Percentiles rank a stretch among this genome's conserved stretches.
These are phyloP conservation scores for Didymella keratinophila DNA, from an alignment of 2,329 filamentous ascomycete genomes.

Conservation along the genomic window DNA sequence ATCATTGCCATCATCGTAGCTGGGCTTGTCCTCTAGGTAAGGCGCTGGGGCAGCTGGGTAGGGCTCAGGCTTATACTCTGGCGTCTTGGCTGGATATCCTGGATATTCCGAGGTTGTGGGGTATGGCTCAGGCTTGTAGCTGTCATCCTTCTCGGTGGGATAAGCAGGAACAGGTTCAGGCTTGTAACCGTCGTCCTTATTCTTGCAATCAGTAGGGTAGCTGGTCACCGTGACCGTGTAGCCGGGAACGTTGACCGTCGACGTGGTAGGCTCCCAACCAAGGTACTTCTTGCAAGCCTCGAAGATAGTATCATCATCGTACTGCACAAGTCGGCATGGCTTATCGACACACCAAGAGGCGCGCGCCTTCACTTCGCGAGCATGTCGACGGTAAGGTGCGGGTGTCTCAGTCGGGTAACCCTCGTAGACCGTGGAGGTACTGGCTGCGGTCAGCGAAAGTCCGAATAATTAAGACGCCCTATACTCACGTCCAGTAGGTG, in stretches of 20 bases:
- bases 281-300: conserved; percentile 26
- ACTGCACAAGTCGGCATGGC: conserved; percentile 27
- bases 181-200: conserved; percentile 6
- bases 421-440: conserved; percentile 10
- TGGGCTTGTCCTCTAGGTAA: not conserved
- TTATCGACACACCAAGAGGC: conserved; percentile 23
- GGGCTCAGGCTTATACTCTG: not conserved
- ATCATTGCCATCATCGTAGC: conserved; percentile 4
- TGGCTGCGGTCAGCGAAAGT: not conserved
- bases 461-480: too few species aligned
- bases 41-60: not conserved
- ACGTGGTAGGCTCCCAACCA: not conserved
- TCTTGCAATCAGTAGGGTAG: conserved; percentile 19
- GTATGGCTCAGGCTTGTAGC: not conserved
- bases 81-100: not conserved
- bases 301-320: conserved; percentile 16
- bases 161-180: conserved; percentile 5
- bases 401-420: conserved; percentile 13
- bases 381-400: conserved; percentile 11
- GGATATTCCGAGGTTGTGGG: not conserved
- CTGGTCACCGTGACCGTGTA: conserved; percentile 12
- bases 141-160: not conserved
- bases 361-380: not conserved
- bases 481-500: conserved; percentile 15
- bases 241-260: conserved; percentile 9